Base-by-base conservation (phyloP, 179 eudicot species). In the Monotropa hypopitys region DNA sequence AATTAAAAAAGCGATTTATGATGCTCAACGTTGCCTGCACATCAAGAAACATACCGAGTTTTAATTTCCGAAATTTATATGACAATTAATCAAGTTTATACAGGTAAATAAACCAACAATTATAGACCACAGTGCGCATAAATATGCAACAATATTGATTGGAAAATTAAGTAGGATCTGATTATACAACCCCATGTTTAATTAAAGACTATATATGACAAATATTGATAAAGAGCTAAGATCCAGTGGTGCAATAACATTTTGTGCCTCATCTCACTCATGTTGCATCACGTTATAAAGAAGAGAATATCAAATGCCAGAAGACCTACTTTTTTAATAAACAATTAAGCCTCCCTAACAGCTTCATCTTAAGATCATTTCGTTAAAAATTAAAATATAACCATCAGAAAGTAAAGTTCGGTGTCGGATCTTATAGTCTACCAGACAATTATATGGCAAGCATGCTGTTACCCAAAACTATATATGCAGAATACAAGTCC, bases 1-100 rank as follows among this genome's bases (percentile, higher is more conserved):
- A 87, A 78, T 84, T 83, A 81, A 90, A 93, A 83, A 88, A 90
- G 43, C 77, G 86, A 76, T 73, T 76, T 66, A 93, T 45, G 51
- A 93, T 87, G 86, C 87, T 97, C 86, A 91, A 79, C 43, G 97
- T 81, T 62, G 90, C 97, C 98, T 94, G 81, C 83, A 82, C 62
- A 74, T 54, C 7, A 5, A 65, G 75, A 42, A 69, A 74, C 45
- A 50, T 1, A 1, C 53, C 30, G 38, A 53, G 5, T 49, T 72
- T 50, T 49, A 16, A 43, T 7, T 10, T 13, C 59, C 15, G 18
- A 50, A 49, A 47, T 72, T 49, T 28, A 71, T 23, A 50, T 35
- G 18, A 26, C 18, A 45, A 70, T 26, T 49, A 77, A 40, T 65
- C 51, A 46, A 46, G 20, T 6, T 38, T 4, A 51, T 50, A 61